Conservation (phyloP, 2,329 filamentous ascomycete genomes). For the Spiromastix sp. region DNA sequence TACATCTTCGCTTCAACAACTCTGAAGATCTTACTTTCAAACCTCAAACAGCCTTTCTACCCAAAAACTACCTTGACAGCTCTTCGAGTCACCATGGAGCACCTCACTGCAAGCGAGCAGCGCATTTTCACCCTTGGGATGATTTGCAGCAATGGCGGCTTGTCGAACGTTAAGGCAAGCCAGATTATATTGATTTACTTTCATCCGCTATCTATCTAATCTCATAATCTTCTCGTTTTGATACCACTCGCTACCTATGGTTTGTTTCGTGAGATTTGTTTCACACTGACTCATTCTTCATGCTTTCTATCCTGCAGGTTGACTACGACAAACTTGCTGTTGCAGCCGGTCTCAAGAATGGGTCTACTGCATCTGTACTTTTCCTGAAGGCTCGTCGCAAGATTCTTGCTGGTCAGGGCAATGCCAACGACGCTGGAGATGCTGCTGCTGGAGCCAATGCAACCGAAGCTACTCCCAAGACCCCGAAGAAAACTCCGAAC, state of each 20-base stretch:
- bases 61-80: conserved; percentile 1
- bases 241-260: too few species aligned
- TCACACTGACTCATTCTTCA: neutral
- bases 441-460: neutral
- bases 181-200: too few species aligned
- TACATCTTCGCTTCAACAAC: neutral
- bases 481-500: conserved; percentile 7
- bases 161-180: conserved; percentile 12
- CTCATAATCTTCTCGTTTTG: too few species aligned
- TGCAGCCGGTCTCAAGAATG: conserved; percentile 26
- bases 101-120: conserved; percentile 15
- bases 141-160: conserved; percentile 10
- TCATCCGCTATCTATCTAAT: neutral
- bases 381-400: conserved; percentile 30
- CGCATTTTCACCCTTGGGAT: conserved; percentile 14
- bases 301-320: conserved; percentile 18
- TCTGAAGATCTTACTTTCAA: neutral
- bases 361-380: conserved; percentile 22
- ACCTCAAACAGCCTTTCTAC: too few species aligned
- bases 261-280: too few species aligned
- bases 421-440: neutral
- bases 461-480: conserved; percentile 1
- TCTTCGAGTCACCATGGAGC: conserved; percentile 8
- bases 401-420: conserved; percentile 14
- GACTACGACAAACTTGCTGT: conserved; percentile 30